phyloP scores from a whole-genome alignment of 768 basidiomycete species.

The Tricholoma saponaceum region DNA sequence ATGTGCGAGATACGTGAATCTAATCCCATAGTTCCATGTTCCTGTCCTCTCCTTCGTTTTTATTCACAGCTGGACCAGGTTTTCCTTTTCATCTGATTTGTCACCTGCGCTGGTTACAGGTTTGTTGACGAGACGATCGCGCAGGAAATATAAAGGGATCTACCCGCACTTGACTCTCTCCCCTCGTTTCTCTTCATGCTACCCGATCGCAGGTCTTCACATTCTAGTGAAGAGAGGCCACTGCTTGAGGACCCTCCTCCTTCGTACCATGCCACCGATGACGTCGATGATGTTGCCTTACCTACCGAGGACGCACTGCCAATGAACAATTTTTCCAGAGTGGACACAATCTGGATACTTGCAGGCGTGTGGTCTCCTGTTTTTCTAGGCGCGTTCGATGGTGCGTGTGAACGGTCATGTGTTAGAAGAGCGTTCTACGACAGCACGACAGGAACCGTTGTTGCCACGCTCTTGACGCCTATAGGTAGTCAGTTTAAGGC shows the following conservation, averaged over 20 bases:
- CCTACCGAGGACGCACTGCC: slow-evolving; percentile 27
- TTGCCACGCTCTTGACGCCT: slow-evolving; percentile 79
- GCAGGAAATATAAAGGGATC: slow-evolving; percentile 24
- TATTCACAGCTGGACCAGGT: slow-evolving; percentile 16
- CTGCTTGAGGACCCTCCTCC: slow-evolving; percentile 48
- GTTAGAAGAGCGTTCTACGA: slow-evolving; percentile 6
- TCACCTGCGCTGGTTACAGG: slow-evolving; percentile 28
- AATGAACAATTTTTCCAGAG: slow-evolving; percentile 43
- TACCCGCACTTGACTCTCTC: slow-evolving; percentile 12
- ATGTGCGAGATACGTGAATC: slow-evolving; percentile 36
- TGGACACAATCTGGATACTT: slow-evolving; percentile 68
- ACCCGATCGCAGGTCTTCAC: slow-evolving; percentile 38
- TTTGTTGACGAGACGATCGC: slow-evolving; percentile 21
- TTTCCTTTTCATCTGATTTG: slow-evolving; percentile 27
- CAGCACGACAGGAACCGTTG: slow-evolving; percentile 62
- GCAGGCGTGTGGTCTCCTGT: slow-evolving; percentile 80
- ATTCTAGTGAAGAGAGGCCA: slow-evolving; percentile 48
- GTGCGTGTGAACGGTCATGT: slow-evolving; percentile 34
- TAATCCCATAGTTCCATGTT: slow-evolving; percentile 31
- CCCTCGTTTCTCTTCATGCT: slow-evolving; percentile 37
- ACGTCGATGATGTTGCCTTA: slow-evolving; percentile 29
- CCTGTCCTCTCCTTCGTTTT: slow-evolving; percentile 23
- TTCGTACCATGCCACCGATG: slow-evolving; percentile 44
- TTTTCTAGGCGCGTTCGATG: slow-evolving; percentile 82
- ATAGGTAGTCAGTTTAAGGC: slow-evolving; percentile 85